Base-by-base conservation (phyloP, 1,284 basidiomycete species). In the Ustilago bromivora region DNA sequence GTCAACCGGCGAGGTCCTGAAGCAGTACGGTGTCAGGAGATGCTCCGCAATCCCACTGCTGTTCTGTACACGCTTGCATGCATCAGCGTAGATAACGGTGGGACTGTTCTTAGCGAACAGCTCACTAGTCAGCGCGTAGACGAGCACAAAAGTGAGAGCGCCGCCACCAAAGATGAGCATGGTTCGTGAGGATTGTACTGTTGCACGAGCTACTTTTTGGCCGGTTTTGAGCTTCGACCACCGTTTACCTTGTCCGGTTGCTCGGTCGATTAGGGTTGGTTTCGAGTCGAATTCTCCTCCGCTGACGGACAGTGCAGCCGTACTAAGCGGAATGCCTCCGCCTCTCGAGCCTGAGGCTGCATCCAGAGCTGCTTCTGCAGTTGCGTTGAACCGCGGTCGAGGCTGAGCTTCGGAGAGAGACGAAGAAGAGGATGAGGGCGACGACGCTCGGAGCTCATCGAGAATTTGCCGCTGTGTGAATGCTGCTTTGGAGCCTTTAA, bases 61-160 rank as follows among this genome's bases (percentile, higher is more conserved):
- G 9, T 89, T 88, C 79, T 92, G 91, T 72, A 97, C 93, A 65
- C 91, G 90, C 71, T 95, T 92, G 85, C 94, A 95, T 13, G 94
- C 93, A 76, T 94, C 91, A 47, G 91, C 91, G 84, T 95, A 95
- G 58, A 97, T 88, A 35, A 95, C 94, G 1, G 94, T 94, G 1
- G 95, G 94, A 35, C 94, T 96, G 87, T 97, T 98, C 84, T 90
- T 92, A 15, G 94, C 95, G 87, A 96, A 96, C 7, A 97, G 89
- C 87, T 96, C 94, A 28, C 93, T 93, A 12, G 92, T 92, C 40
- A 96, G 89, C 12, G 93, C 92, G 80, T 96, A 94, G 55, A 96
- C 88, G 10, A 91, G 91, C 51, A 93, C 75, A 55, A 79, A 66
- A 0, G 81, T 82, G 38, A 84, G 49, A 10, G 94, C 38, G 94